Percentiles rank a stretch among this genome's conserved stretches.
phyloP scores from a whole-genome alignment of 1,284 basidiomycete species.

The Mycena sp. region DNA sequence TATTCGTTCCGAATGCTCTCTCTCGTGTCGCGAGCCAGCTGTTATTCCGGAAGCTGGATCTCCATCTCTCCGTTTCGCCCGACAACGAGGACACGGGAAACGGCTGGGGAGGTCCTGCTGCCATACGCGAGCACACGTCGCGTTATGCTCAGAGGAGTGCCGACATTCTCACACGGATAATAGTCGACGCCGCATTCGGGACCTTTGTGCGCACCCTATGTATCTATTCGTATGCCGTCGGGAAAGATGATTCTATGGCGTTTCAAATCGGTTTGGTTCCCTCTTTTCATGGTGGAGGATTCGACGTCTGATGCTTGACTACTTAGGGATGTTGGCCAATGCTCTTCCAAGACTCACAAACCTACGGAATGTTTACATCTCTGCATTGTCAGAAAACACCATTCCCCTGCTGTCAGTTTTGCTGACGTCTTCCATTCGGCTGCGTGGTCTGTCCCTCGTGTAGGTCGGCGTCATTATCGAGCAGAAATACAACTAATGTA shows the following conservation, averaged over 20 bases:
- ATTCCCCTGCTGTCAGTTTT: constrained; percentile 60
- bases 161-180: constrained; percentile 73
- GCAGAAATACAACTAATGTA: neutral
- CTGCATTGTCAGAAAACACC: constrained; percentile 65
- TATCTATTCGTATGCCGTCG: constrained; percentile 57
- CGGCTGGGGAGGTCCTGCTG: constrained; percentile 24
- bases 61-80: constrained; percentile 58
- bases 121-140: constrained; percentile 21
- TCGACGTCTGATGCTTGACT: neutral
- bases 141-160: constrained; percentile 68
- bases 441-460: constrained; percentile 65
- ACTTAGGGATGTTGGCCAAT: constrained; percentile 72
- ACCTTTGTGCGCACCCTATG: constrained; percentile 64
- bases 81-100: constrained; percentile 44
- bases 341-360: constrained; percentile 69
- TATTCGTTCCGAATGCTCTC: constrained; percentile 70
- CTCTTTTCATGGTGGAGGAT: neutral
- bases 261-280: constrained; percentile 71
- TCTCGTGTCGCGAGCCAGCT: constrained; percentile 75
- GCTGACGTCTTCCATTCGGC: constrained; percentile 57
- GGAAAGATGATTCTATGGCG: constrained; percentile 59
- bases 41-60: constrained; percentile 69
- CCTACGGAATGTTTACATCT: constrained; percentile 66
- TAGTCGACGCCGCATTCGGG: constrained; percentile 68
- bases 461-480: constrained; percentile 38